phyloP scores from a whole-genome alignment of 2,329 filamentous ascomycete genomes.

The Aspergillus sp. region DNA sequence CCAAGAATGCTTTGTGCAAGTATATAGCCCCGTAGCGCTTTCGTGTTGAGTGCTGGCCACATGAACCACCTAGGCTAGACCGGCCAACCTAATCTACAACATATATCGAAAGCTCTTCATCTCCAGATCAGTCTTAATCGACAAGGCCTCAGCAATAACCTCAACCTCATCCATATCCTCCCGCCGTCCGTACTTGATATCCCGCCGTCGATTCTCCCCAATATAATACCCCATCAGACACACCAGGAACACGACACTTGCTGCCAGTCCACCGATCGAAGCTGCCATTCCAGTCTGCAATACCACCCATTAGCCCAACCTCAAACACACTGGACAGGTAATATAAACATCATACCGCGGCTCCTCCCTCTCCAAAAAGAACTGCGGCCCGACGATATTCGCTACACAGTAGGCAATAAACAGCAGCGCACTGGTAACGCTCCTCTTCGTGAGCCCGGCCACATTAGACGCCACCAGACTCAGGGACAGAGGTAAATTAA shows the following conservation, averaged over 20 bases:
- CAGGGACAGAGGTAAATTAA: slow-evolving; percentile 35
- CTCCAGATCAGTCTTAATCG: slow-evolving; percentile 37
- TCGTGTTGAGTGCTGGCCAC: no score
- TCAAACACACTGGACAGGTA: slow-evolving; percentile 13
- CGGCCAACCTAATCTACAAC: no score
- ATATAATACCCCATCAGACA: slow-evolving; percentile 30
- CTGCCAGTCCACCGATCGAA: slow-evolving; percentile 28
- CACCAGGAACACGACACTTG: slow-evolving; percentile 31
- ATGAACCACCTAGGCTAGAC: no score
- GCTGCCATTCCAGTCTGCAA: slow-evolving; percentile 36
- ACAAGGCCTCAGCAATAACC: slow-evolving; percentile 30
- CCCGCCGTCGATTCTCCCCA: slow-evolving; percentile 31
- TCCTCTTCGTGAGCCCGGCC: slow-evolving; percentile 38
- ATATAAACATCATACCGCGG: slow-evolving; percentile 21
- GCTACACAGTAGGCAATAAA: slow-evolving; percentile 47
- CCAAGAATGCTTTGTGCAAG: no score
- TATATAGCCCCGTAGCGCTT: no score
- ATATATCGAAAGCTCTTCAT: slow-evolving; percentile 36
- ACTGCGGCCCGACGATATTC: slow-evolving; percentile 36
- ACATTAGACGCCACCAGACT: slow-evolving; percentile 38
- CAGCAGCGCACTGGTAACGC: slow-evolving; percentile 44
- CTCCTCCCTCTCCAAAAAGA: slow-evolving; percentile 33
- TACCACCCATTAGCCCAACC: neutral
- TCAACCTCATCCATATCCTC: slow-evolving; percentile 26
- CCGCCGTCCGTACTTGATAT: slow-evolving; percentile 25